Conservation (phyloP, 768 basidiomycete genomes). For the Russula sp. region DNA sequence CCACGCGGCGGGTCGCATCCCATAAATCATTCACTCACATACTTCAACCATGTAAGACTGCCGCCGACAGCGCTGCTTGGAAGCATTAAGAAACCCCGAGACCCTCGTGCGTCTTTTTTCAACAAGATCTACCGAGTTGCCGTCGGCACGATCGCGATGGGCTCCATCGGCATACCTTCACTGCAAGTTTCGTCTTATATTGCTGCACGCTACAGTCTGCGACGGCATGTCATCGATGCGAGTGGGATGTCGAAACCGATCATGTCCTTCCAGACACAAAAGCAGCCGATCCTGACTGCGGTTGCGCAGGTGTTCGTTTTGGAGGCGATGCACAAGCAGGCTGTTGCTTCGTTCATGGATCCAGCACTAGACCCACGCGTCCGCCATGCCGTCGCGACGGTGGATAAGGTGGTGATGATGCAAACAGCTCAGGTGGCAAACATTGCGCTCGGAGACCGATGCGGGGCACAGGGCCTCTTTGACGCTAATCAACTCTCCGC, state of each 20-base stretch:
- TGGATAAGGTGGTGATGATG: slow-evolving; percentile 49
- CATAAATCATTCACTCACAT: slow-evolving; percentile 34
- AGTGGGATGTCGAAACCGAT: slow-evolving; percentile 42
- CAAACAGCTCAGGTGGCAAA: slow-evolving; percentile 29
- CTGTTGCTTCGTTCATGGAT: slow-evolving; percentile 34
- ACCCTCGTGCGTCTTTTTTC: slow-evolving; percentile 20
- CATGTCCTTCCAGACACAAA: slow-evolving; percentile 59
- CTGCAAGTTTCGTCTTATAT: slow-evolving; percentile 50
- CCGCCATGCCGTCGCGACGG: slow-evolving; percentile 50
- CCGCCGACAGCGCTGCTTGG: slow-evolving; percentile 29
- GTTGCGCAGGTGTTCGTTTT: slow-evolving; percentile 49
- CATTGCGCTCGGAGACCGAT: slow-evolving; percentile 51
- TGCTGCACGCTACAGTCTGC: slow-evolving; percentile 52
- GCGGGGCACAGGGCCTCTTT: slow-evolving; percentile 61
- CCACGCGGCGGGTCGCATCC: slow-evolving; percentile 25
- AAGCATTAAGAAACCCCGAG: slow-evolving; percentile 11
- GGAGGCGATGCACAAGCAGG: slow-evolving; percentile 39
- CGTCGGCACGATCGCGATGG: slow-evolving; percentile 26
- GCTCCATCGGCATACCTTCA: slow-evolving; percentile 35
- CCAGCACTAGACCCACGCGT: slow-evolving; percentile 40
- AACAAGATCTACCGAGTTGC: slow-evolving; percentile 26
- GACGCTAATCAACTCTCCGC: slow-evolving; percentile 56
- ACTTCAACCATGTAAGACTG: slow-evolving; percentile 30
- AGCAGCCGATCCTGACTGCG: slow-evolving; percentile 51
- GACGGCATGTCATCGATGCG: slow-evolving; percentile 45